Percentiles rank a stretch among this genome's conserved stretches.
Conservation (phyloP, 768 basidiomycete species). For the Trametes cubensis region DNA sequence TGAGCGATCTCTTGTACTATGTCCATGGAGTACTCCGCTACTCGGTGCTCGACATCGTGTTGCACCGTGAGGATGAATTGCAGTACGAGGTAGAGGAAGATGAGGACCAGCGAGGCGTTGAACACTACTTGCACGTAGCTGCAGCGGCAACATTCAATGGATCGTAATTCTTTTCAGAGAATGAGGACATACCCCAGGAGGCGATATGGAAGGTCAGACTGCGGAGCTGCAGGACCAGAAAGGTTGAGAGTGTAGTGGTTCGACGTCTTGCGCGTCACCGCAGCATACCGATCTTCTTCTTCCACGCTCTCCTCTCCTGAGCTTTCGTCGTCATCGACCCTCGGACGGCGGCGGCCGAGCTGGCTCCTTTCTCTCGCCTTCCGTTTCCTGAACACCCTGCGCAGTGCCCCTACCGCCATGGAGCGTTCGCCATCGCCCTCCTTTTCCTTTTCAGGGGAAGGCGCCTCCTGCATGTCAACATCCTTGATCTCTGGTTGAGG, state of each 20-base stretch:
- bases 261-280: constrained; percentile 58
- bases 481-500: constrained; percentile 62
- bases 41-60: constrained; percentile 84
- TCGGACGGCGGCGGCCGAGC: constrained; percentile 10
- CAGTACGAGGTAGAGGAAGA: constrained; percentile 83
- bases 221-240: constrained; percentile 57
- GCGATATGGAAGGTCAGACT: constrained; percentile 75
- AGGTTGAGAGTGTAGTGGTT: constrained; percentile 87
- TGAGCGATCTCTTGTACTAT: constrained; percentile 91
- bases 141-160: constrained; percentile 38
- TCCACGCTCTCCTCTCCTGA: constrained; percentile 47
- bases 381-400: constrained; percentile 66
- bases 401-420: constrained; percentile 67
- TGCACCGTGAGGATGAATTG: constrained; percentile 90
- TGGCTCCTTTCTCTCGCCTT: constrained; percentile 42
- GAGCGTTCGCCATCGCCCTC: constrained; percentile 45
- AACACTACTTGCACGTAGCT: constrained; percentile 91
- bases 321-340: constrained; percentile 29
- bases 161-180: background rate
- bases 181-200: constrained; percentile 67
- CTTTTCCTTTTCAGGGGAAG: constrained; percentile 17
- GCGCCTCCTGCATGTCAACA: constrained; percentile 70
- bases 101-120: constrained; percentile 79
- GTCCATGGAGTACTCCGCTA: constrained; percentile 88
- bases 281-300: constrained; percentile 47